phyloP scores from a whole-genome alignment of 1,139 yeast genomes.

The Saccharomyces pastorianus region DNA sequence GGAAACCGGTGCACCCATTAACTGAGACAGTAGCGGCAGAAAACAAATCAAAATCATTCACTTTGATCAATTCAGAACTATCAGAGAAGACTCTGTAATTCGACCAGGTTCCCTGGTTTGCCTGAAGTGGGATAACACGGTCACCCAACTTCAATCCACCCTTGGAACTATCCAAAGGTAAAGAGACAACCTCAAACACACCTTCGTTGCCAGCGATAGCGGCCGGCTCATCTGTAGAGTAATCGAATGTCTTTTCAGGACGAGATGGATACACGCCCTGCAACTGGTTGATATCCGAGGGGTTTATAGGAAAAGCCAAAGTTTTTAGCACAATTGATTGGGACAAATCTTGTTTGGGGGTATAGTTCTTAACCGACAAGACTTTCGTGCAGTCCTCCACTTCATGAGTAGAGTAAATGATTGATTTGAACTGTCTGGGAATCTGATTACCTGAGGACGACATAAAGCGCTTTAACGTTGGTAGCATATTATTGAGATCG shows the following conservation, averaged over 20 bases:
- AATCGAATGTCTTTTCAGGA: conserved; percentile 50
- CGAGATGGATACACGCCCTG: conserved; percentile 91
- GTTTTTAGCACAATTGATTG: conserved; percentile 32
- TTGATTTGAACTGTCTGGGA: conserved; percentile 25
- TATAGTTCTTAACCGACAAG: conserved; percentile 23
- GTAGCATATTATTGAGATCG: background rate
- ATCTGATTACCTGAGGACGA: conserved; percentile 6
- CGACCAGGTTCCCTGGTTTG: conserved; percentile 93
- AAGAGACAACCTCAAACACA: conserved; percentile 69
- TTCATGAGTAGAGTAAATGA: conserved; percentile 27
- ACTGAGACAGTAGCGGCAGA: conserved; percentile 88
- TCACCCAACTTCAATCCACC: conserved; percentile 57
- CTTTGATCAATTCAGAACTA: conserved; percentile 44
- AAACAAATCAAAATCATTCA: conserved; percentile 34
- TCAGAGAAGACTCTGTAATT: conserved; percentile 57
- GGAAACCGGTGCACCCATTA: conserved; percentile 88
- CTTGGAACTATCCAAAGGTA: conserved; percentile 46
- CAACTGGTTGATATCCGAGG: conserved; percentile 83
- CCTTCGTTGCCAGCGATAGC: conserved; percentile 95
- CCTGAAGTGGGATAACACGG: conserved; percentile 78
- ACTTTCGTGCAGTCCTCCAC: conserved; percentile 25
- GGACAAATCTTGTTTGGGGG: conserved; percentile 21
- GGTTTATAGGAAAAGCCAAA: conserved; percentile 86
- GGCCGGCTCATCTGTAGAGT: conserved; percentile 51
- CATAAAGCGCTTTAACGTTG: conserved; percentile 3